These are phyloP conservation scores for Henckelia pumila DNA, from an alignment of 257 asterid species.

Conservation along the genomic window DNA sequence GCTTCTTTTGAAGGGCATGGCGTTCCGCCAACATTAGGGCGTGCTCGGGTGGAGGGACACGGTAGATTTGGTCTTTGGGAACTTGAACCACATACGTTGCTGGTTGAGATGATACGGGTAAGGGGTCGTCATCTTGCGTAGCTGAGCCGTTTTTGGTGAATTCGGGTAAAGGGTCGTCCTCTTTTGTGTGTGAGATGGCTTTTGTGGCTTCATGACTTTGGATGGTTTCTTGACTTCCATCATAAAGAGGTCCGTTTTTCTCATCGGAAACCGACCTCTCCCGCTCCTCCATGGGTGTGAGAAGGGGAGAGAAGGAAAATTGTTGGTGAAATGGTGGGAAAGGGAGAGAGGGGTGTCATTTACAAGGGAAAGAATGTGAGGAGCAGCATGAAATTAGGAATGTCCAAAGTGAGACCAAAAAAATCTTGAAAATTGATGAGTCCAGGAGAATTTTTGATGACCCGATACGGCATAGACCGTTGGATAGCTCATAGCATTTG, in stretches of 20 bases:
- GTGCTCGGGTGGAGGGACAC: slow-evolving; percentile 42
- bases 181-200: neutral
- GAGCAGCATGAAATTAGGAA: neutral
- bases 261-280: slow-evolving; percentile 10
- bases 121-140: neutral
- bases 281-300: slow-evolving; percentile 36
- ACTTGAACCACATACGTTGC: slow-evolving; percentile 45
- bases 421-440: neutral
- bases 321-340: neutral
- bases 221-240: neutral
- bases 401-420: too few species aligned
- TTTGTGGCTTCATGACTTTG: neutral
- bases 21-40: slow-evolving; percentile 25
- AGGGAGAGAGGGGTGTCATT: neutral
- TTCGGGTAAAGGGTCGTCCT: neutral
- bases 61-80: slow-evolving; percentile 43
- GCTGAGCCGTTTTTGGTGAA: neutral
- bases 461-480: too few species aligned
- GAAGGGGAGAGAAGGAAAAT: slow-evolving; percentile 26
- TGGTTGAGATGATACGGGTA: slow-evolving; percentile 8
- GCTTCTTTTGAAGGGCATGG: neutral
- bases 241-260: neutral
- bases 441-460: neutral
- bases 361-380: neutral
- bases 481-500: too few species aligned